A percentile compares a stretch with the other conserved stretches of the same genome.
These are phyloP conservation scores for Phytophthora colocasiae DNA, from an alignment of 352 stramenopile species.

Conservation along the genomic window DNA sequence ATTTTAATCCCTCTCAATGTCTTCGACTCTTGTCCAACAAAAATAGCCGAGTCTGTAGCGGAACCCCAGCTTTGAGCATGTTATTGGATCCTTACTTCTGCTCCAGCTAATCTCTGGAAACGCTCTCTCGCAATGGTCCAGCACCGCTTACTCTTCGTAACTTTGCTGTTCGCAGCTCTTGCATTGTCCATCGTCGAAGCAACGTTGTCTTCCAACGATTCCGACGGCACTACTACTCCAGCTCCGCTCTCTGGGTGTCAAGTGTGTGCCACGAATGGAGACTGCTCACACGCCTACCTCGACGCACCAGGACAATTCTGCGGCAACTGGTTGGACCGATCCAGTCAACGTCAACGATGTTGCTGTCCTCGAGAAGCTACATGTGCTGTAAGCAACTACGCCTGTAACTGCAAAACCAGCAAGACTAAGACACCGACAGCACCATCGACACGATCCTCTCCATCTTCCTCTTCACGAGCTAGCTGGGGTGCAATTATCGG, in stretches of 20 bases:
- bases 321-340: slow-evolving; percentile 39
- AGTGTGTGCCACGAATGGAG: slow-evolving; percentile 23
- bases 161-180: slow-evolving; percentile 22
- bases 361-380: slow-evolving; percentile 39
- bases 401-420: slow-evolving; percentile 31
- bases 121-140: not conserved
- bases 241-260: slow-evolving; percentile 37
- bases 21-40: slow-evolving; percentile 8
- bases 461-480: slow-evolving; percentile 13
- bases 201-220: slow-evolving; percentile 10
- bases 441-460: slow-evolving; percentile 2
- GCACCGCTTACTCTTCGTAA: not conserved
- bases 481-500: slow-evolving; percentile 21
- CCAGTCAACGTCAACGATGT: slow-evolving; percentile 36
- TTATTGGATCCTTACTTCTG: not conserved
- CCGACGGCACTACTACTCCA: slow-evolving; percentile 20
- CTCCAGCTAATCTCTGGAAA: not conserved
- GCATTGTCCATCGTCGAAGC: slow-evolving; percentile 11
- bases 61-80: too few relatives aligned
- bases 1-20: not conserved
- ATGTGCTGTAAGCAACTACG: slow-evolving; percentile 39
- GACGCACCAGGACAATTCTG: slow-evolving; percentile 36
- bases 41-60: slow-evolving; percentile 3
- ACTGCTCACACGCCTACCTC: slow-evolving; percentile 42
- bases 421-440: slow-evolving; percentile 22